These are phyloP conservation scores for Malus orientalis DNA, from an alignment of 306 rosid species.

Conservation along the genomic window DNA sequence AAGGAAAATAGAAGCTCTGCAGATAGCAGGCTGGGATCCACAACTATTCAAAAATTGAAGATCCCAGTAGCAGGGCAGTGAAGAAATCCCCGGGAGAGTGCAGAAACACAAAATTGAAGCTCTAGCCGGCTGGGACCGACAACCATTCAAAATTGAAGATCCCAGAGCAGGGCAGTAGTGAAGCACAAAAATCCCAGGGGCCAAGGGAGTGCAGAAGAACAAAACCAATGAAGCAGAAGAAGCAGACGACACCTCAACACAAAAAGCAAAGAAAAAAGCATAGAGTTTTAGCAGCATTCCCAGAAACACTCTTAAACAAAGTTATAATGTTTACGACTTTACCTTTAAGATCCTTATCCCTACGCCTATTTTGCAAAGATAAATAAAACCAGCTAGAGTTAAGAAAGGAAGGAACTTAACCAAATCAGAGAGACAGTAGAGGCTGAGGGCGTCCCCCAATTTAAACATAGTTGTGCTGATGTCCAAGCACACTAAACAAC, in stretches of 20 bases:
- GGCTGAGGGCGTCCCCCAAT: conserved; percentile 65
- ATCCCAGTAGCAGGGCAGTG: conserved; percentile 55
- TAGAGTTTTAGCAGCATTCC: conserved; percentile 48
- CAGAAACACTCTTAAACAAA: conserved; percentile 30
- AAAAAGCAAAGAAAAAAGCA: conserved; percentile 35
- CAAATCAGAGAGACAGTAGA: conserved; percentile 55
- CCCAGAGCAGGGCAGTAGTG: conserved; percentile 56
- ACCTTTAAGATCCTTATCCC: conserved; percentile 28
- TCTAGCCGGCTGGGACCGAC: conserved; percentile 64
- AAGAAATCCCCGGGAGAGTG: conserved; percentile 40
- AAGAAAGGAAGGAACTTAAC: conserved; percentile 61
- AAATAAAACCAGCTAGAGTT: conserved; percentile 39
- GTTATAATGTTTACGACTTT: conserved; percentile 29
- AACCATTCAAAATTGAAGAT: conserved; percentile 61
- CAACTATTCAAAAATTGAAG: conserved; percentile 58
- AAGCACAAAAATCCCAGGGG: conserved; percentile 43
- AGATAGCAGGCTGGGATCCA: conserved; percentile 55
- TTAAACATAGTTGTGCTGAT: conserved; percentile 46
- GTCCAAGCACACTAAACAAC: conserved; percentile 55
- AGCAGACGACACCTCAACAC: conserved; percentile 74
- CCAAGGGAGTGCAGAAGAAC: conserved; percentile 51
- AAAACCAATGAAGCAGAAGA: conserved; percentile 63
- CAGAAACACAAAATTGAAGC: conserved; percentile 63
- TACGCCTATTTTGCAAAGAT: conserved; percentile 34
- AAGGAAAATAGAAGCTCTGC: conserved; percentile 46